These are phyloP conservation scores for Cladosporium sp. DNA, from an alignment of 2,329 filamentous ascomycete genomes.

Conservation along the genomic window DNA sequence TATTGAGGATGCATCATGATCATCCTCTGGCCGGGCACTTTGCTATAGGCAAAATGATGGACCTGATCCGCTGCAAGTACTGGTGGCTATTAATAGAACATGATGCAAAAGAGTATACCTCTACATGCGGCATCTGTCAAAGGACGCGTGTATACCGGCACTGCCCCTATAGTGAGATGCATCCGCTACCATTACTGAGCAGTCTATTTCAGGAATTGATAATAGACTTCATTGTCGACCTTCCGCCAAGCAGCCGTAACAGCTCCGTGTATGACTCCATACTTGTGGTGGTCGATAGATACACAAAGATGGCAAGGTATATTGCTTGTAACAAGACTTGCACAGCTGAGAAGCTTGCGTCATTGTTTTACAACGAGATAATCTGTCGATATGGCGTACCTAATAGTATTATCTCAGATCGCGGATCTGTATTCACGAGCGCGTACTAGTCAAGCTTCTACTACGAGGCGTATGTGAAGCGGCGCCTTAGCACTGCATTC, in stretches of 20 bases:
- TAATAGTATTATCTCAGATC: background rate
- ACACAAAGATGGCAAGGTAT: background rate
- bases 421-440: background rate
- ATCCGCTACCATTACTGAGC: background rate
- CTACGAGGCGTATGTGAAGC: background rate
- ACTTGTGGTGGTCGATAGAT: background rate
- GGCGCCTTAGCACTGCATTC: background rate
- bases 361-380: background rate
- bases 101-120: background rate
- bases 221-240: slow-evolving; percentile 2
- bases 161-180: background rate
- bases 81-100: background rate
- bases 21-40: background rate
- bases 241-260: background rate
- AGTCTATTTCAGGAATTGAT: background rate
- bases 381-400: background rate
- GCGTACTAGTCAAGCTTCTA: background rate
- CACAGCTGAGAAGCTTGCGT: background rate
- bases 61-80: background rate
- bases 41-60: background rate
- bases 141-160: background rate
- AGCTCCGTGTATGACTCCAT: background rate
- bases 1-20: background rate
- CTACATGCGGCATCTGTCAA: background rate
- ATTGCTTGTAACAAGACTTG: background rate